Evolutionary conservation across 495 filamentous ascomycete genomes (phyloP).

Genomic region (Penicillium waksmanii): DNA sequence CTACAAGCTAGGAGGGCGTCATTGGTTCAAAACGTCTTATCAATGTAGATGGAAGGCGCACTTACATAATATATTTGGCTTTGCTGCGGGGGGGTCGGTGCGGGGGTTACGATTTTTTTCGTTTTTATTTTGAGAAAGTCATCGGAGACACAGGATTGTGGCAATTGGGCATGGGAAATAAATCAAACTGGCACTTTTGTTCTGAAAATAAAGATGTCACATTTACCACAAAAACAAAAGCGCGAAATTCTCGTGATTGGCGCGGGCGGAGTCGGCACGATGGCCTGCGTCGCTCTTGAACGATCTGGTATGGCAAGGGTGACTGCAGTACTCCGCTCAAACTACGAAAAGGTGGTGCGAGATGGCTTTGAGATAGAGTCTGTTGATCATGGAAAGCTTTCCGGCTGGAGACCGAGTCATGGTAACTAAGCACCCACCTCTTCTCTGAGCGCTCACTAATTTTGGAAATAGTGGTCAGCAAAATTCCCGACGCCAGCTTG

Average conservation of each 20-base stretch:
- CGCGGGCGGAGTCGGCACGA: conserved; percentile 51
- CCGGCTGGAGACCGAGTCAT: conserved; percentile 24
- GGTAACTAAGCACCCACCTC: conserved; percentile 8
- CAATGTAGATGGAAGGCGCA: too few relatives aligned
- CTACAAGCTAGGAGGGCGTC: too few relatives aligned
- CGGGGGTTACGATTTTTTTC: too few relatives aligned
- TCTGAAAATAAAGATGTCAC: too few relatives aligned
- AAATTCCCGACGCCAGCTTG: conserved; percentile 7
- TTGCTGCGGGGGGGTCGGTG: too few relatives aligned
- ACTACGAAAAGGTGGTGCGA: conserved; percentile 50
- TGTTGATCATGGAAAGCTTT: conserved; percentile 27
- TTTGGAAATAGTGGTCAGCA: conserved; percentile 10
- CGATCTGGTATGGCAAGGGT: conserved; percentile 39
- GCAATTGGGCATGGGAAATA: too few relatives aligned
- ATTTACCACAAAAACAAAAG: conserved; percentile 2
- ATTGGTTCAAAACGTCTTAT: too few relatives aligned
- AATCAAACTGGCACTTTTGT: too few relatives aligned
- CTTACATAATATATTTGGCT: too few relatives aligned
- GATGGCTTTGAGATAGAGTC: conserved; percentile 57
- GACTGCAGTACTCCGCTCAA: conserved; percentile 56
- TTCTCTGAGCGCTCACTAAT: background rate
- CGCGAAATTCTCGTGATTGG: conserved; percentile 52
- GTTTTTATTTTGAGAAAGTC: too few relatives aligned
- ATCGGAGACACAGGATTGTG: too few relatives aligned
- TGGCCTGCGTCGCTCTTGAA: conserved; percentile 52